Base-by-base conservation (phyloP, 352 stramenopile genomes). In the Globisporangium spinosum region DNA sequence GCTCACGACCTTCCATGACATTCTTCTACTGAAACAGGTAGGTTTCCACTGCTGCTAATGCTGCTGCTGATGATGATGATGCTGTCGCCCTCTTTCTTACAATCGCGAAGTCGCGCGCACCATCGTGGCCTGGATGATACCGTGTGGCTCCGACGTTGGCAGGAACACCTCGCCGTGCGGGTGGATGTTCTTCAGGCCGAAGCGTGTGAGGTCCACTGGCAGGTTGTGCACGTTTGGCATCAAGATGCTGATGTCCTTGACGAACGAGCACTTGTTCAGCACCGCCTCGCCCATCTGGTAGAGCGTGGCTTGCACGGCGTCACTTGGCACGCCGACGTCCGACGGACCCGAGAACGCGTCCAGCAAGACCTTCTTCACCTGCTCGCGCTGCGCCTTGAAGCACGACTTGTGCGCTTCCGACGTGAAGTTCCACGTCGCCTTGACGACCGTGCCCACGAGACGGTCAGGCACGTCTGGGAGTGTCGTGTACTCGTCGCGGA, bases 211-310 rank as follows among this genome's bases (percentile, higher is more conserved):
- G 61, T 96, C 83, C 32, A 97, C 89, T 20, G 89, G 88, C 35
- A 96, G 76, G 75, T 97, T 95, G 79, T 97, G 89, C 65, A 97
- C 88, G 75, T 96, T 97, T 32, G 89, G 86, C 81, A 92, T 92
- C n/a, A 69, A 75, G 70, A 93, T 85, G 62, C 67, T 87, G 65
- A 95, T 88, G 68, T 90, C 79, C 67, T 85, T 82, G 35, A 96
- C 86, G 53, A 77, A 79, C 38, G 80, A 70, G 58, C 79, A 85
- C 59, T 78, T 74, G 54, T 90, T 76, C 57, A 96, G 74, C 67
- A 94, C 87, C 13, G 83, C 85, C 56, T 89, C 77, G 56, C 86
- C 90, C 89, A 97, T 96, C 72, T 95, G 80, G 73, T 89, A 96
- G 29, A 94, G 75, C 61, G 87, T 96, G 61, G 75, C 83, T 77